phyloP scores from a whole-genome alignment of 2,329 filamentous ascomycete genomes.

The Aurifilum marmelostoma region DNA sequence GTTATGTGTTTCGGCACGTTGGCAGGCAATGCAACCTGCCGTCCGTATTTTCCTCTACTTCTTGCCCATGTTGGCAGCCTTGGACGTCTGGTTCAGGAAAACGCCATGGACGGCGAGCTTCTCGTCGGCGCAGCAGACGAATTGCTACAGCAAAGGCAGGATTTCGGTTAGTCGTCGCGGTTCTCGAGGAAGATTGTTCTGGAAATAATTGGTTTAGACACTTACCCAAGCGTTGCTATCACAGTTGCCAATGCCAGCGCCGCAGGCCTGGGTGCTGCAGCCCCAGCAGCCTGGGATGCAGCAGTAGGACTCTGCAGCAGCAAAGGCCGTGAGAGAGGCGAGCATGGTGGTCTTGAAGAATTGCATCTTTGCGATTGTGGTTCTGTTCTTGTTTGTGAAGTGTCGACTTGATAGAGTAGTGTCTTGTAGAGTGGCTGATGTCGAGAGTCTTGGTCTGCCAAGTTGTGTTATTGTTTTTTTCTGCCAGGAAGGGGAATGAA shows the following conservation, averaged over 20 bases:
- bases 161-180: too few relatives aligned
- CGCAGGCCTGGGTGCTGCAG: constrained; percentile 4
- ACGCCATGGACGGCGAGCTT: not conserved
- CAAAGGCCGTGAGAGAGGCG: not conserved
- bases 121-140: constrained; percentile 1
- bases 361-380: not conserved
- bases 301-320: constrained; percentile 3
- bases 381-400: not conserved
- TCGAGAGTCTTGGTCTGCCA: not conserved
- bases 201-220: not conserved
- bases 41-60: not conserved
- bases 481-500: too few relatives aligned
- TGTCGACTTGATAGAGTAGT: not conserved
- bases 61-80: not conserved
- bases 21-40: not conserved
- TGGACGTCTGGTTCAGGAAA: not conserved
- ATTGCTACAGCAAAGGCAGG: not conserved
- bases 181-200: too few relatives aligned
- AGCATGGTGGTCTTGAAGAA: not conserved
- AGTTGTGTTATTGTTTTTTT: not conserved
- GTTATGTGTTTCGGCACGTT: not conserved
- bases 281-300: constrained; percentile 6
- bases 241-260: not conserved
- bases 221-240: not conserved
- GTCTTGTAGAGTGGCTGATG: not conserved